These are phyloP conservation scores for Paraphaeosphaeria sporulosa DNA, from an alignment of 2,329 filamentous ascomycete species.

Conservation along the genomic window DNA sequence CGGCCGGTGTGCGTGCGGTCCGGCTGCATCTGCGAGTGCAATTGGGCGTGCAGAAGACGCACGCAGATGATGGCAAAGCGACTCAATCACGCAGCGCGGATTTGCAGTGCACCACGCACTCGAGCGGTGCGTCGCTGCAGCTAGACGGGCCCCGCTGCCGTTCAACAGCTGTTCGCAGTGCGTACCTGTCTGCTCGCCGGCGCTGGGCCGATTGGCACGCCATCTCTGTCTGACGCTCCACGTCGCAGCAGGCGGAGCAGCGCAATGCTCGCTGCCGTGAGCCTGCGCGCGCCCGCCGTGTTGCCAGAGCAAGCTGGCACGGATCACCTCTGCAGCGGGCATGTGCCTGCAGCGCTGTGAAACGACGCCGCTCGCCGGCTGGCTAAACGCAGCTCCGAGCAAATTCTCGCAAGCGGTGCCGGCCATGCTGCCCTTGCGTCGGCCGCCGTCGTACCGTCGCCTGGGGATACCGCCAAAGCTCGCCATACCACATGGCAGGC, in stretches of 20 bases:
- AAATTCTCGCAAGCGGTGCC: slow-evolving; percentile 3
- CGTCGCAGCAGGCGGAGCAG: slow-evolving; percentile 30
- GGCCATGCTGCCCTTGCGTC: background rate
- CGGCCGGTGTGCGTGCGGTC: slow-evolving; percentile 17
- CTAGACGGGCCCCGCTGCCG: slow-evolving; percentile 11
- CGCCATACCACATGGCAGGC: background rate
- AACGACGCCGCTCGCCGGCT: slow-evolving; percentile 32
- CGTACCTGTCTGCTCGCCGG: slow-evolving; percentile 5
- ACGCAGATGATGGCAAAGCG: background rate
- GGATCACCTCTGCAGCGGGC: slow-evolving; percentile 22
- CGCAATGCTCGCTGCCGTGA: slow-evolving; percentile 21
- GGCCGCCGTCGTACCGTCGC: slow-evolving; percentile 36
- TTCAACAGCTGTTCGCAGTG: slow-evolving; percentile 14
- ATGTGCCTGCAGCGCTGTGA: slow-evolving; percentile 32
- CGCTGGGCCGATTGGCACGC: slow-evolving; percentile 14
- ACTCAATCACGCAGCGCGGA: slow-evolving; percentile 25
- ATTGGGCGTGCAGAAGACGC: slow-evolving; percentile 10
- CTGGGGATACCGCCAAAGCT: slow-evolving; percentile 29
- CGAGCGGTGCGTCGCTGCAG: slow-evolving; percentile 11
- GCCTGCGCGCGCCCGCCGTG: slow-evolving; percentile 5
- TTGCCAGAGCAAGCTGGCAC: slow-evolving; percentile 28
- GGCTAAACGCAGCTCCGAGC: slow-evolving; percentile 12
- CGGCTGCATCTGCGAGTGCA: slow-evolving; percentile 25
- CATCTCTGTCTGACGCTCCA: slow-evolving; percentile 26
- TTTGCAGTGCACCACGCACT: slow-evolving; percentile 11